Evolutionary conservation across 495 filamentous ascomycete genomes (phyloP), one percentile per base, ranked within the genome.

Genomic region (Venustampulla echinocandica): DNA sequence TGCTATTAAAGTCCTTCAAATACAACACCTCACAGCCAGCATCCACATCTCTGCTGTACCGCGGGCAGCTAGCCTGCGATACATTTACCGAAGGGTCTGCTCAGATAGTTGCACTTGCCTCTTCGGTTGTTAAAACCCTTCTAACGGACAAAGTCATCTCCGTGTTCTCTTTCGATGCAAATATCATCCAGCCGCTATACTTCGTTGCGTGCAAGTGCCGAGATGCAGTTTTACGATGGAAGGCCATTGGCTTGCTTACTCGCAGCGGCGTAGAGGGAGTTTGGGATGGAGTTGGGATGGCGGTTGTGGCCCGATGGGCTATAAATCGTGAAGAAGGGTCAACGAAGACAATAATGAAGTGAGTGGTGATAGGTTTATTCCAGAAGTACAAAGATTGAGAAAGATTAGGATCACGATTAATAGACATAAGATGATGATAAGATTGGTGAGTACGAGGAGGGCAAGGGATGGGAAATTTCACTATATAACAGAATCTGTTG

Each of bases 131-230:
- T 15, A 15, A 35, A 7, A 5, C 13, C 33, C 13, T 15, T 15
- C n/a, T 7, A 13, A 30, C 6, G 13, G 27, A 30, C 7, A 6
- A 30, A 30, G 27, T 6, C 6, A 30, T 6, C 13, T 13, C 6
- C 6, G 11, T 14, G 4, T 61, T 65, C 45, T 53, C 46, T 22
- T 30, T 65, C 33, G 75, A 77, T 37, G 49, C 76, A 21, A 73
- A 73, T 19, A 73, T 81, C 25, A 69, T 81, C 6, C 65, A 64
- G 14, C 67, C 75, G 0, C 62, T 80, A 3, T 83, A 71, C 45
- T 63, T 75, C n/a, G 69, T 71, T n/a, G 78, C 74, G 9, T 74
- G 71, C 13, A 73, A 73, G 47, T 83, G 79, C 55, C 73, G 79
- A 13, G 70, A 81, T 47, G 67, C 73, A 1, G 27, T 58, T 0